Conservation (phyloP, 2,329 filamentous ascomycete genomes). For the Ophiostoma sp. region DNA sequence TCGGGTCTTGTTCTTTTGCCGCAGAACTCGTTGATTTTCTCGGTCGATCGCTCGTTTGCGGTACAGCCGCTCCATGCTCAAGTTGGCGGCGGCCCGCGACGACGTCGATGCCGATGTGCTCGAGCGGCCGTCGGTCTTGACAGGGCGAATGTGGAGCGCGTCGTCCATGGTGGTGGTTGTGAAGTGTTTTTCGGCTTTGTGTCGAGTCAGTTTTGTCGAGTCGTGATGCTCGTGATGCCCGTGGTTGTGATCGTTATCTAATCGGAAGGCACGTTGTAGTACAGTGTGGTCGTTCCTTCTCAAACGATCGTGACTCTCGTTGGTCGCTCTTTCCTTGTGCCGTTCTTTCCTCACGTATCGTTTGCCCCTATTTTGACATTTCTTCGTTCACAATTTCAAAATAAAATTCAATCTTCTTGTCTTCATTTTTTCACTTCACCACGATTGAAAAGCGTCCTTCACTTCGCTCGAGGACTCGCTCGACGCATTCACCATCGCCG, state of each 20-base stretch:
- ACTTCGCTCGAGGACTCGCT: neutral
- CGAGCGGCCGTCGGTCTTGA: conserved; percentile 25
- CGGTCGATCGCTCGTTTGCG: conserved; percentile 28
- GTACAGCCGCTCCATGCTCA: conserved; percentile 27
- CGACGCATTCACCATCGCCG: conserved; percentile 15
- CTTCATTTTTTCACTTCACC: neutral
- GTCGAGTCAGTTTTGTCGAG: neutral
- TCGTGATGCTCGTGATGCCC: neutral
- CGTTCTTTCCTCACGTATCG: neutral
- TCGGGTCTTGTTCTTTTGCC: conserved; percentile 28
- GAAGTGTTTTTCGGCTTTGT: neutral
- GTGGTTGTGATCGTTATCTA: neutral
- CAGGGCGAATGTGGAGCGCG: conserved; percentile 22
- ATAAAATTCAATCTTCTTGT: neutral
- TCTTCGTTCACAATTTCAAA: neutral
- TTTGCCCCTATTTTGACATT: neutral
- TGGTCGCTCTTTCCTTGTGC: neutral
- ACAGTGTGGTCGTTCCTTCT: neutral
- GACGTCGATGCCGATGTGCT: conserved; percentile 18
- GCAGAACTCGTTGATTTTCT: conserved; percentile 27
- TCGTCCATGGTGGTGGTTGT: conserved; percentile 15
- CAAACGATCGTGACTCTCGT: conserved; percentile 15
- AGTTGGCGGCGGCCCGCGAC: conserved; percentile 26
- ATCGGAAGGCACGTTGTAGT: neutral
- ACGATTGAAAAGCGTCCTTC: neutral